Conservation (phyloP, 108 stramenopile species). For the Licmophora abbreviata region DNA sequence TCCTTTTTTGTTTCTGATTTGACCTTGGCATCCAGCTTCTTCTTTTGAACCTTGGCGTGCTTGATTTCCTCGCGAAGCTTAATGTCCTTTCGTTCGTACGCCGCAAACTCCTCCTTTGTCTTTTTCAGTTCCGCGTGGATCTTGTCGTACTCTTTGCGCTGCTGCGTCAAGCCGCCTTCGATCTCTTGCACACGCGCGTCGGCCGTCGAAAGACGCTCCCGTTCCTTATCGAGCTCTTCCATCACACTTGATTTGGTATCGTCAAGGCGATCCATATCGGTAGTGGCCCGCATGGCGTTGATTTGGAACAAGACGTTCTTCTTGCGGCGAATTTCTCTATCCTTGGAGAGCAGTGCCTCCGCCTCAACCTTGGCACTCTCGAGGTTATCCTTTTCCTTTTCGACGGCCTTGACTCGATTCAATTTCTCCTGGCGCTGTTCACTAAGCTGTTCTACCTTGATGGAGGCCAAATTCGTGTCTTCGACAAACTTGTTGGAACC, state of each 20-base stretch:
- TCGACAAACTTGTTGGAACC: constrained; percentile 91
- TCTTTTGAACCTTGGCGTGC: constrained; percentile 57
- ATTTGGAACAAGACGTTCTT: constrained; percentile 86
- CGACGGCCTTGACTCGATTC: constrained; percentile 92
- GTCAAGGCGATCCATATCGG: constrained; percentile 13
- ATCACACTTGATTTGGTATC: constrained; percentile 34
- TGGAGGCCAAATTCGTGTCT: constrained; percentile 76
- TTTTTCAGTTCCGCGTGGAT: constrained; percentile 46
- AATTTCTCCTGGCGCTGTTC: constrained; percentile 85
- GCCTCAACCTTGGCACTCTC: constrained; percentile 90
- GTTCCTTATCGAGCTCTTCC: constrained; percentile 34
- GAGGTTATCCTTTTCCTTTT: constrained; percentile 90
- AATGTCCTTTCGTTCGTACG: constrained; percentile 89
- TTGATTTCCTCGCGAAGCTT: constrained; percentile 90
- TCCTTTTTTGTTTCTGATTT: constrained; percentile 57
- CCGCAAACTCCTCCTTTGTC: constrained; percentile 82
- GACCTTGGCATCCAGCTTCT: constrained; percentile 73
- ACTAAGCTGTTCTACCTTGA: constrained; percentile 73
- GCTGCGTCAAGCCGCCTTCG: constrained; percentile 44
- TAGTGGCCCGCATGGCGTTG: constrained; percentile 33
- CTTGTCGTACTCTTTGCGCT: constrained; percentile 54
- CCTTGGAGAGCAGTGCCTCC: constrained; percentile 71
- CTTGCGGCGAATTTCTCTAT: constrained; percentile 83
- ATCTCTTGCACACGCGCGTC: constrained; percentile 50
- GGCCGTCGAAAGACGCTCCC: constrained; percentile 31